Conservation (phyloP, 768 basidiomycete genomes). For the Cubamyces lactineus region DNA sequence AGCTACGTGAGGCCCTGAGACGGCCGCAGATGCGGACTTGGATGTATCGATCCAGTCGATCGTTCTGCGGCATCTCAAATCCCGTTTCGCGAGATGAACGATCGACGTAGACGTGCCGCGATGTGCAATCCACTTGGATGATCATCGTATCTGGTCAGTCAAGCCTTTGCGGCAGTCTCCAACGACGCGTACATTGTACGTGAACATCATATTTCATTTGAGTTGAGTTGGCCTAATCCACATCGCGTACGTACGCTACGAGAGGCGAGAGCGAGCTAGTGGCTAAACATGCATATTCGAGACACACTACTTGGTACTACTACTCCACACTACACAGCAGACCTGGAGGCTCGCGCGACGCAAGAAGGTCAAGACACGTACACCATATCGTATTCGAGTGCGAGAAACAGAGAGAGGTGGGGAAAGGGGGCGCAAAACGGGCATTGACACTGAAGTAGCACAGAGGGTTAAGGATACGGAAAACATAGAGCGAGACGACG, state of each 20-base stretch:
- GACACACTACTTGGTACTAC: background rate
- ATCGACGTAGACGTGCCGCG: too few species aligned
- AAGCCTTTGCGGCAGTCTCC: background rate
- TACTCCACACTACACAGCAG: background rate
- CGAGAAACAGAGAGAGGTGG: background rate
- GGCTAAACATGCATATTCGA: background rate
- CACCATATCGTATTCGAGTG: constrained; percentile 16
- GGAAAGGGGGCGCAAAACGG: background rate
- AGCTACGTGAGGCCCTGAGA: too few species aligned
- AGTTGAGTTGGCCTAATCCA: background rate
- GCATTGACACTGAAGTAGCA: constrained; percentile 1
- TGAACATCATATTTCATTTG: background rate
- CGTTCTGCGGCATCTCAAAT: too few species aligned
- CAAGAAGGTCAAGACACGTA: constrained; percentile 11
- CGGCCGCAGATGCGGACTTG: too few species aligned
- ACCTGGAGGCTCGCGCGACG: background rate
- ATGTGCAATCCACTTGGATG: too few species aligned
- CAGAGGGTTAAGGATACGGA: constrained; percentile 20
- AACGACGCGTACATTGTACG: background rate
- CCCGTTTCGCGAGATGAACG: too few species aligned
- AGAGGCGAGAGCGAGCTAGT: background rate
- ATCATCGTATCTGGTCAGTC: too few species aligned
- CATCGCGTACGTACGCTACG: background rate
- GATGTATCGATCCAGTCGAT: too few species aligned
- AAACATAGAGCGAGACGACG: constrained; percentile 8